Conservation (phyloP, 345 rosid genomes). For the Melaleuca alternifolia region DNA sequence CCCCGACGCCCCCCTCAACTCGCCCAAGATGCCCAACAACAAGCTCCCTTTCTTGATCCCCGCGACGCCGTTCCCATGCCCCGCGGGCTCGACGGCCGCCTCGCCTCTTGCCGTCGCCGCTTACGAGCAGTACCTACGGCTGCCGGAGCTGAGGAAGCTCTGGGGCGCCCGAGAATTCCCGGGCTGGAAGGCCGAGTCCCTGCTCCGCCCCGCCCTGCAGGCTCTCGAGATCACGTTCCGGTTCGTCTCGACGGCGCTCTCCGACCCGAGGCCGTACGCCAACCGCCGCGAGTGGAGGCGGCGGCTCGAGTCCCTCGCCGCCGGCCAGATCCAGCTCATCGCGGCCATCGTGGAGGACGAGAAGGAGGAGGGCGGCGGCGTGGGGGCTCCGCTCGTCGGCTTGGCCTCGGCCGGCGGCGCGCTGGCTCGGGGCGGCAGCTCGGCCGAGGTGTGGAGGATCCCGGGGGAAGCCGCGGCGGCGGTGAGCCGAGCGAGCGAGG, state of each 20-base stretch:
- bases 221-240: conserved; percentile 84
- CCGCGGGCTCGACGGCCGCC: conserved; percentile 21
- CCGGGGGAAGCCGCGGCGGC: conserved; percentile 30
- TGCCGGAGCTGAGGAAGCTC: conserved; percentile 50
- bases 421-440: conserved; percentile 38
- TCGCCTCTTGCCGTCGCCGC: conserved; percentile 49
- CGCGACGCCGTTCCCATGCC: conserved; percentile 3
- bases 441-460: conserved; percentile 57
- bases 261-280: conserved; percentile 70
- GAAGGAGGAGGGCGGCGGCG: conserved; percentile 12
- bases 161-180: conserved; percentile 47
- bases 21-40: conserved; percentile 1
- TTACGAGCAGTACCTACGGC: conserved; percentile 71
- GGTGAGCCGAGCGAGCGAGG: conserved; percentile 46
- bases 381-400: conserved; percentile 38
- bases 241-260: conserved; percentile 46
- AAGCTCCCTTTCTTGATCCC: conserved; percentile 45
- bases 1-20: conserved; percentile 27
- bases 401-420: conserved; percentile 28
- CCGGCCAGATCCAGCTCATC: conserved; percentile 55
- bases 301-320: conserved; percentile 57
- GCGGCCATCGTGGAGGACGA: conserved; percentile 56
- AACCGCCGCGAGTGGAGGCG: conserved; percentile 64
- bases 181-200: conserved; percentile 47
- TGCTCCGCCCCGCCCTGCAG: conserved; percentile 71